Evolutionary conservation across 164 flowering plant genomes (phyloP).

Genomic region (Macadamia integrifolia): DNA sequence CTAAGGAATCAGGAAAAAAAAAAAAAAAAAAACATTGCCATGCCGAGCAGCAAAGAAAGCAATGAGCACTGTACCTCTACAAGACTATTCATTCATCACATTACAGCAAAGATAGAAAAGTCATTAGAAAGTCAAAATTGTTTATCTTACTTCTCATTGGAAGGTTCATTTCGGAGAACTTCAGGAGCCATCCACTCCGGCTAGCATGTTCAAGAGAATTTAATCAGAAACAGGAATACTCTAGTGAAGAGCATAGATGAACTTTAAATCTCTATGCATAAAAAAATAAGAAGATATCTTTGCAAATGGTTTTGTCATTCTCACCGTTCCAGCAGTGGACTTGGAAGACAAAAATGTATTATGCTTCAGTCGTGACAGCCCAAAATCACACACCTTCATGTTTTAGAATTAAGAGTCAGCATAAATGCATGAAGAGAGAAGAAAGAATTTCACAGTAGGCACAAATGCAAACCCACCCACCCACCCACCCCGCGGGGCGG

Average conservation of each 20-base stretch:
- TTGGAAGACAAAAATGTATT: constrained; percentile 94
- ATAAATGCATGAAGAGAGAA: not conserved
- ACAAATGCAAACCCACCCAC: no score
- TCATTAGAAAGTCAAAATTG: no score
- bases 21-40: no score
- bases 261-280: not conserved
- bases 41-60: no score
- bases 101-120: not conserved
- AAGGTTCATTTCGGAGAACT: constrained; percentile 92
- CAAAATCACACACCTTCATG: constrained; percentile 94
- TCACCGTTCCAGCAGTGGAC: constrained; percentile 99
- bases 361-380: constrained; percentile 92
- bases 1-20: no score
- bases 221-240: constrained; percentile 6
- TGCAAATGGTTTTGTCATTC: constrained; percentile 15
- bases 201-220: constrained; percentile 29
- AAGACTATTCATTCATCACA: no score
- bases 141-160: constrained; percentile 88
- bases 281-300: not conserved
- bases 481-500: no score
- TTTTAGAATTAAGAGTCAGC: not conserved
- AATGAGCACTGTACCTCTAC: no score
- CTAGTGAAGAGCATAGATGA: not conserved
- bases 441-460: not conserved
- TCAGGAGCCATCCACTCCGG: constrained; percentile 99